Base-by-base conservation (phyloP, 148 eudicot genomes). In the Fallopia convolvulus region DNA sequence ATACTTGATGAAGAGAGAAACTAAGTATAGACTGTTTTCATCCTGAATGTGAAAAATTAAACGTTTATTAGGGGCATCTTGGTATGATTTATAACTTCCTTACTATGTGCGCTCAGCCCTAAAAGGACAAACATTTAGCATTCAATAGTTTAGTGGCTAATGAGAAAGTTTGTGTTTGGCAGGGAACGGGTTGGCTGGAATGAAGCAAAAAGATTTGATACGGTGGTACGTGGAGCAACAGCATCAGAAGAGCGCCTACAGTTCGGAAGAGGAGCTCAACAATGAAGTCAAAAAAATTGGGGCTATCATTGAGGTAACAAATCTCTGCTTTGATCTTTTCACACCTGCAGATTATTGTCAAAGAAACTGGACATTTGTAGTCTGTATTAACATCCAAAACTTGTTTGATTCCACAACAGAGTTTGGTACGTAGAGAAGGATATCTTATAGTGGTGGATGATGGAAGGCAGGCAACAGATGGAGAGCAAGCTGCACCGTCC, bases 271-370 rank as follows among this genome's bases (percentile, higher is more conserved):
- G 47, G 97, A 91, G 82, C 93, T 87, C 17, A 83, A 77, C n/a
- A 87, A 81, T 56, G 99, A 93, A 81, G 83, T 91, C 58, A 85
- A 80, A 42, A 89, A 85, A 79, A 26, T 93, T 30, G 91, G 84
- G 85, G 97, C 99, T 81, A 91, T 95, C 41, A 92, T 95, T 68
- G 97, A 95, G 99, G 99, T 95, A 85, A n/a, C 33, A n/a, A 78
- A 33, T 12, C 26, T 56, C 26, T 56, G 15, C 9, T 66, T 33
- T 66, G 44, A 66, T 17, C 44, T 33, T 66, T 17, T 13, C 10
- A 66, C 8, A 26, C 5, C 36, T 30, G 40, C 15, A 12, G 40
- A 5, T 12, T 32, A 2, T 65, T 0, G 13, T 8, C 2, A 15
- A 5, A 36, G 3, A 39, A 8, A 36, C 41, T 36, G 15, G 20